Percentiles rank a stretch among this genome's conserved stretches.
Conservation (phyloP, 768 basidiomycete species). For the Astraeus odoratus region DNA sequence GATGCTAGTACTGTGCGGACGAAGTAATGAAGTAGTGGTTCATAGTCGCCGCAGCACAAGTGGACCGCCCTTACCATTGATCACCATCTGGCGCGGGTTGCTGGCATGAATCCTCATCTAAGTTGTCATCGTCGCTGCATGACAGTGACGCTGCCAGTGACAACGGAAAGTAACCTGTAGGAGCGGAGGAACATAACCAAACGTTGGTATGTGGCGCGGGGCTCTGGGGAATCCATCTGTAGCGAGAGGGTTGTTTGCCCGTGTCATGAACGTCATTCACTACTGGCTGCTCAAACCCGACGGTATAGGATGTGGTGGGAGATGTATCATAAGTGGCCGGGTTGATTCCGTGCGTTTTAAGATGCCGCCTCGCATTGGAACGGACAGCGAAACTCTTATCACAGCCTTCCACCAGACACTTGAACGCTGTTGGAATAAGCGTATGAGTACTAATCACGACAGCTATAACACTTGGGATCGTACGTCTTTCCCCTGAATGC, state of each 20-base stretch:
- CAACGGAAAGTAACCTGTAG: not conserved
- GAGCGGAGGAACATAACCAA: conserved; percentile 17
- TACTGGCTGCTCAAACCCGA: conserved; percentile 41
- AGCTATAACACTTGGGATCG: conserved; percentile 11
- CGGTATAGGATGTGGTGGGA: conserved; percentile 24
- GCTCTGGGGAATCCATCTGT: conserved; percentile 37
- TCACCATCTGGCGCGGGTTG: not conserved
- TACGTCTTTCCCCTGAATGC: conserved; percentile 46
- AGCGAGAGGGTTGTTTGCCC: conserved; percentile 30
- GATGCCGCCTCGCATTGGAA: conserved; percentile 75
- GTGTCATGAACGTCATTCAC: conserved; percentile 37
- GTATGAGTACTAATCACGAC: conserved; percentile 5
- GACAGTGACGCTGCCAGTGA: not conserved
- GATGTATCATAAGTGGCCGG: conserved; percentile 14
- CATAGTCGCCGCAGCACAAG: no score
- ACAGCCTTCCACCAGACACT: conserved; percentile 56
- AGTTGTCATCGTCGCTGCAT: not conserved
- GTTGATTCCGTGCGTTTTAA: conserved; percentile 63
- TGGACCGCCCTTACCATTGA: not conserved
- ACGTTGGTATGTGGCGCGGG: conserved; percentile 23
- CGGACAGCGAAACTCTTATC: conserved; percentile 66
- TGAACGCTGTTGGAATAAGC: conserved; percentile 14
- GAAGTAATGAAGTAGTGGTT: not conserved
- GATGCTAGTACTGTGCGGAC: not conserved
- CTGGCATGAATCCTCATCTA: not conserved